Evolutionary conservation across 1,284 basidiomycete genomes (phyloP), one percentile per base, ranked within the genome.

Genomic region (Cryptococcus hybrid): DNA sequence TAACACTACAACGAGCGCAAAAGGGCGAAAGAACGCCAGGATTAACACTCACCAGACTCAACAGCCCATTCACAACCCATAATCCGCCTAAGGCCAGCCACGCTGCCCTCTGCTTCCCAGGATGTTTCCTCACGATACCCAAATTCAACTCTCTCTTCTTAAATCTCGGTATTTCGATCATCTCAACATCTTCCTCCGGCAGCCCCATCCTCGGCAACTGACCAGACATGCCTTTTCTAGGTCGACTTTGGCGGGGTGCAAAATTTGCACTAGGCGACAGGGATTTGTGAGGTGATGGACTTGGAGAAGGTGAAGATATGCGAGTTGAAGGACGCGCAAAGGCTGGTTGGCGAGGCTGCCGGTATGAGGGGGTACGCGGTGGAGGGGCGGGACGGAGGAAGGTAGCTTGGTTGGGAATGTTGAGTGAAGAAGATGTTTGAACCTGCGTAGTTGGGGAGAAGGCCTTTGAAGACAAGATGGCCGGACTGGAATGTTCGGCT

Each of bases 91-190:
- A 50, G 1, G n/a, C 36, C 3, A 57, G 12, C 69, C 70, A 75
- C 7, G 57, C 61, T 1, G 64, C 12, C 15, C 59, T 55, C 54
- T 66, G 61, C 34, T 56, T 48, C 9, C 11, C 12, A 9, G 64
- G 65, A 2, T 54, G 36, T 11, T 56, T 45, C 13, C 60, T 55
- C 5, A 73, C 67, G 24, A 75, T 67, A 7, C 55, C 63, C 15
- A 75, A 51, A 52, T 75, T 73, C 52, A 75, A 52, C 51, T 69
- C 69, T 15, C 61, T 54, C 48, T 64, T 67, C 60, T 72, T 73
- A 60, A 75, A 75, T 12, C 73, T 52, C 5, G 73, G 73, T n/a
- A 75, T 75, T 62, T 75, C 73, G 3, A 75, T 57, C 51, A 68
- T 42, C 3, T 59, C 62, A 2, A 44, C 49, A 36, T 55, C 59